phyloP scores from a whole-genome alignment of 306 rosid genomes.

The Cucurbita ficifolia region DNA sequence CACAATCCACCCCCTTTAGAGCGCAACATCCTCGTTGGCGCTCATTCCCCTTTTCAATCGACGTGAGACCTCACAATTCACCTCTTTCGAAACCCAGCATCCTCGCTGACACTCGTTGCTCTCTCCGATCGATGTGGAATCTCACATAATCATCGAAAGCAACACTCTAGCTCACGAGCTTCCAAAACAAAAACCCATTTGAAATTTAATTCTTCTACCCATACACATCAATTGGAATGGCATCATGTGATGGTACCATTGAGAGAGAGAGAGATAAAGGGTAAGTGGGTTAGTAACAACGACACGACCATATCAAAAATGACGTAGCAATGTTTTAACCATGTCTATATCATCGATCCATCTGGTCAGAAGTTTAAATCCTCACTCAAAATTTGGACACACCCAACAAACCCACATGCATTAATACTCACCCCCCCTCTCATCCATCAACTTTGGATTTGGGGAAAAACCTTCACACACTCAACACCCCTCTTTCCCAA shows the following conservation, averaged over 20 bases:
- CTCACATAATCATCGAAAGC: too few relatives aligned
- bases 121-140: too few relatives aligned
- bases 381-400: not conserved
- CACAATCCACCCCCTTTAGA: too few relatives aligned
- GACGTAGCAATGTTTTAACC: too few relatives aligned
- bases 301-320: not conserved
- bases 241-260: not conserved
- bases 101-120: too few relatives aligned
- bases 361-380: too few relatives aligned
- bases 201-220: not conserved
- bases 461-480: not conserved
- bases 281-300: not conserved
- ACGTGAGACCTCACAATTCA: too few relatives aligned
- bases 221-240: not conserved
- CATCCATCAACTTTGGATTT: not conserved
- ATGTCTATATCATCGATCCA: too few relatives aligned
- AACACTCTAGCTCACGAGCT: too few relatives aligned
- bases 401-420: not conserved
- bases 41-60: too few relatives aligned
- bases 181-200: not conserved
- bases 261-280: not conserved
- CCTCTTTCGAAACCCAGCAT: too few relatives aligned
- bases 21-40: too few relatives aligned
- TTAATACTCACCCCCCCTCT: not conserved
- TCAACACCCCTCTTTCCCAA: not conserved